Evolutionary conservation across 192 early-diverging fungal species (phyloP).

Genomic region (Rhizophagus clarus): DNA sequence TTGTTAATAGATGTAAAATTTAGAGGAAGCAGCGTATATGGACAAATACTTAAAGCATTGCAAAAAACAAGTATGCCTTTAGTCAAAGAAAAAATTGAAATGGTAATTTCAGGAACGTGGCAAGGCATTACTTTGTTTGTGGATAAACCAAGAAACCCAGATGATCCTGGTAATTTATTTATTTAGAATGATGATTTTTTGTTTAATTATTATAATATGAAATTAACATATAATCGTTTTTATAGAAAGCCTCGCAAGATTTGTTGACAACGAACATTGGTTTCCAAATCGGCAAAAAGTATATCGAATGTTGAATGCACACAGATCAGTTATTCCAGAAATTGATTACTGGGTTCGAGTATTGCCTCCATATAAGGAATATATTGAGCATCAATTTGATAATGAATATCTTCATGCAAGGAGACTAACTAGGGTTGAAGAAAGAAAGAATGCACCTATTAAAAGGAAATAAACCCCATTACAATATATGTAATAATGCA

Average conservation of each 20-base stretch:
- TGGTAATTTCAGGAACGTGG: conserved; percentile 36
- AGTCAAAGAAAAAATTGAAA: conserved; percentile 40
- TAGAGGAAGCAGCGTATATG: conserved; percentile 33
- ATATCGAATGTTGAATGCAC: conserved; percentile 26
- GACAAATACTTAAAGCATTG: conserved; percentile 31
- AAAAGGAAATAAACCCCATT: background rate
- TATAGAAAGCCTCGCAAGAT: background rate
- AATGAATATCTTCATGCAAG: background rate
- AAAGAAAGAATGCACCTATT: background rate
- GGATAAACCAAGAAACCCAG: conserved; percentile 30
- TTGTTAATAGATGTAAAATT: conserved; percentile 36
- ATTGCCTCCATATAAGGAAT: conserved; percentile 1
- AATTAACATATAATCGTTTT: background rate
- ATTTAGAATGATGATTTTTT: background rate
- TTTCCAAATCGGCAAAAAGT: conserved; percentile 35
- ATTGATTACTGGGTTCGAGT: conserved; percentile 10
- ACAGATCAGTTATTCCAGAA: conserved; percentile 14
- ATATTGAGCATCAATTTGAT: conserved; percentile 27
- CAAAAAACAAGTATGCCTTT: conserved; percentile 31
- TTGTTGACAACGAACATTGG: conserved; percentile 34
- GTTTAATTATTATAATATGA: too few species aligned
- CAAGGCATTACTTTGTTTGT: conserved; percentile 37
- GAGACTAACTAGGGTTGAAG: background rate
- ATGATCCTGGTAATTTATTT: background rate
- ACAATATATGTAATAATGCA: too few species aligned